A percentile compares a stretch with the other conserved stretches of the same genome.
Conservation (phyloP, 2,329 filamentous ascomycete genomes). For the Penicillium sp. region DNA sequence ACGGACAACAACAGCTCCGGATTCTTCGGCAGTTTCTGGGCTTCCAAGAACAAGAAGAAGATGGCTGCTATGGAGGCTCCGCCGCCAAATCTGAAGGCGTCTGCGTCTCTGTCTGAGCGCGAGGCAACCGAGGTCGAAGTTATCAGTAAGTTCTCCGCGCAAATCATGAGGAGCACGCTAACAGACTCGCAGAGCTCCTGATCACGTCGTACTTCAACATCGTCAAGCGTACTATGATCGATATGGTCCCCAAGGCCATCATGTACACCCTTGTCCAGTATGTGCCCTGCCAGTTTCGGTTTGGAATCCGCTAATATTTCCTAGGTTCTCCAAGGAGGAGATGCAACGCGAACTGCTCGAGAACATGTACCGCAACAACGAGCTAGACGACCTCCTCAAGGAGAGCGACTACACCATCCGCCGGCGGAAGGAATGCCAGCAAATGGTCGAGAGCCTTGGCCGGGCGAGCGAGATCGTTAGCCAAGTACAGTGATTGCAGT, state of each 20-base stretch:
- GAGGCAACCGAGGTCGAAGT: conserved; percentile 97
- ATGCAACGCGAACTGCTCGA: conserved; percentile 98
- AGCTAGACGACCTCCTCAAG: conserved; percentile 92
- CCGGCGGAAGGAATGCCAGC: conserved; percentile 95
- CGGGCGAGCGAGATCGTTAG: conserved; percentile 96
- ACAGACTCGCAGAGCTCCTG: conserved; percentile 71
- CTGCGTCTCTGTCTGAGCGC: conserved; percentile 88
- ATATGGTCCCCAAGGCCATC: conserved; percentile 99
- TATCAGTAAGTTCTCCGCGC: conserved; percentile 72
- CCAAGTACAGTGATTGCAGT: conserved; percentile 61
- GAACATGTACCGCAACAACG: conserved; percentile 93
- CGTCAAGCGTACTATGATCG: conserved; percentile 96
- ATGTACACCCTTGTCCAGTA: conserved; percentile 97
- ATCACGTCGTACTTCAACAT: conserved; percentile 99
- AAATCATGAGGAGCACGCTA: conserved; percentile 13
- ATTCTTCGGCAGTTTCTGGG: conserved; percentile 99
- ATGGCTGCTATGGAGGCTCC: conserved; percentile 99
- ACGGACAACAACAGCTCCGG: conserved; percentile 62
- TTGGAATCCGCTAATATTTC: conserved; percentile 16
- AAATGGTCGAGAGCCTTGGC: conserved; percentile 94
- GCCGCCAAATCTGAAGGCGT: conserved; percentile 90
- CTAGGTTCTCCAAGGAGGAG: conserved; percentile 90
- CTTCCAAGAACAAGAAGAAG: conserved; percentile 99
- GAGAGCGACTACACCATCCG: conserved; percentile 97
- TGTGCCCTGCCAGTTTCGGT: conserved; percentile 48